phyloP scores from a whole-genome alignment of 2,329 filamentous ascomycete genomes.

The Scleromitrula shiraiana region DNA sequence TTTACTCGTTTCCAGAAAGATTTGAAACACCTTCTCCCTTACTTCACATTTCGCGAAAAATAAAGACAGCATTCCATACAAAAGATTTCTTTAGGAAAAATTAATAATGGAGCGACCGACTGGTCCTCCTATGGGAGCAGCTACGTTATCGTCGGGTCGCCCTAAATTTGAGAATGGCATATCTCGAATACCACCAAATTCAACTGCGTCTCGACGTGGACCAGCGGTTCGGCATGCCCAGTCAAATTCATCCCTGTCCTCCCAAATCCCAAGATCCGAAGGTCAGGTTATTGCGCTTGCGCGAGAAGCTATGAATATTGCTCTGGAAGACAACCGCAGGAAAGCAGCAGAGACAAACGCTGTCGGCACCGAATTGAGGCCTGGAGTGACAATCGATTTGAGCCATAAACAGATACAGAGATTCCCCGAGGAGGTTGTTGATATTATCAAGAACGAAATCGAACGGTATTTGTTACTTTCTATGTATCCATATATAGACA shows the following conservation, averaged over 20 bases:
- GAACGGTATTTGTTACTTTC: slow-evolving; percentile 25
- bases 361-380: slow-evolving; percentile 51
- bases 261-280: slow-evolving; percentile 46
- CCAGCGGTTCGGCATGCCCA: slow-evolving; percentile 38
- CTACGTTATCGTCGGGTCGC: slow-evolving; percentile 32
- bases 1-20: slow-evolving; percentile 8
- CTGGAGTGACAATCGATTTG: slow-evolving; percentile 68
- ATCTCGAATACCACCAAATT: slow-evolving; percentile 36
- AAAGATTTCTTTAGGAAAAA: slow-evolving; percentile 7
- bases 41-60: slow-evolving; percentile 5
- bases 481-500: slow-evolving; percentile 21
- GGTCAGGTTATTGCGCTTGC: slow-evolving; percentile 58
- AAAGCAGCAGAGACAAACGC: slow-evolving; percentile 54
- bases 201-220: slow-evolving; percentile 17
- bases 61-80: slow-evolving; percentile 1
- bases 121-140: slow-evolving; percentile 28
- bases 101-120: slow-evolving; percentile 27
- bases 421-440: slow-evolving; percentile 31
- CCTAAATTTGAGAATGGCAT: slow-evolving; percentile 34
- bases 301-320: slow-evolving; percentile 58
- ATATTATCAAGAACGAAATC: slow-evolving; percentile 31
- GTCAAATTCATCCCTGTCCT: slow-evolving; percentile 36
- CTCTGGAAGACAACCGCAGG: slow-evolving; percentile 56
- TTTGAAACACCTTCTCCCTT: slow-evolving; percentile 6
- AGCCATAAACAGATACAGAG: slow-evolving; percentile 64